phyloP scores from a whole-genome alignment of 441 rosid species.

The Jatropha podagrica region DNA sequence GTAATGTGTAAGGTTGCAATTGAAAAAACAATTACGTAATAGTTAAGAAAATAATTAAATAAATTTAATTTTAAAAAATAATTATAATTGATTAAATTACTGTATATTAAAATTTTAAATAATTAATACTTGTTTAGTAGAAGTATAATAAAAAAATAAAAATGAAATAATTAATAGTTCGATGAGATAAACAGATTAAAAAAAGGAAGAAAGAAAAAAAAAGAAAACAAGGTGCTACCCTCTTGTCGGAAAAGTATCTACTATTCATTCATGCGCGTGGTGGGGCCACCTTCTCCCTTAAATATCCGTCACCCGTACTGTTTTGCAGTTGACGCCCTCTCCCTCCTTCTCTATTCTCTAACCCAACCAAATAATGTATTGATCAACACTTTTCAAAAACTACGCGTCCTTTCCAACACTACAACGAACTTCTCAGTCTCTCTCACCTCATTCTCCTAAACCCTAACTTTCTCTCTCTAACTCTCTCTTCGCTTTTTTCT shows the following conservation, averaged over 20 bases:
- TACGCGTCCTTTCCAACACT: conserved; percentile 32
- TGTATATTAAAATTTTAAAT: no score
- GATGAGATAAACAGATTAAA: no score
- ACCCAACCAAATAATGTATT: background rate
- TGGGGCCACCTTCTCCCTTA: conserved; percentile 29
- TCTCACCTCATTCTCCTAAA: background rate
- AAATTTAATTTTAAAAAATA: no score
- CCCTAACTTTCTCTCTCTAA: conserved; percentile 39
- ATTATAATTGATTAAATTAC: no score
- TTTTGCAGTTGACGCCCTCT: conserved; percentile 24
- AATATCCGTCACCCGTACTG: conserved; percentile 31
- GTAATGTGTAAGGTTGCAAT: no score
- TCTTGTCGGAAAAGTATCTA: conserved; percentile 29
- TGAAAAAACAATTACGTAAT: no score
- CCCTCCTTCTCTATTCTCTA: background rate
- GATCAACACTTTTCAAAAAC: conserved; percentile 17
- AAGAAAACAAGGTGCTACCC: conserved; percentile 25
- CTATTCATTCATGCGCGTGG: conserved; percentile 33
- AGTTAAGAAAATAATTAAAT: no score
- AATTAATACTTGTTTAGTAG: no score
- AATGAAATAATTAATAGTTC: no score
- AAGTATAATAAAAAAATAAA: no score
- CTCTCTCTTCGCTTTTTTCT: background rate
- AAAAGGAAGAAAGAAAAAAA: no score
- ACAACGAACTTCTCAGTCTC: conserved; percentile 11